Base-by-base conservation (phyloP, 495 filamentous ascomycete species). In the Tuber melanosporum region DNA sequence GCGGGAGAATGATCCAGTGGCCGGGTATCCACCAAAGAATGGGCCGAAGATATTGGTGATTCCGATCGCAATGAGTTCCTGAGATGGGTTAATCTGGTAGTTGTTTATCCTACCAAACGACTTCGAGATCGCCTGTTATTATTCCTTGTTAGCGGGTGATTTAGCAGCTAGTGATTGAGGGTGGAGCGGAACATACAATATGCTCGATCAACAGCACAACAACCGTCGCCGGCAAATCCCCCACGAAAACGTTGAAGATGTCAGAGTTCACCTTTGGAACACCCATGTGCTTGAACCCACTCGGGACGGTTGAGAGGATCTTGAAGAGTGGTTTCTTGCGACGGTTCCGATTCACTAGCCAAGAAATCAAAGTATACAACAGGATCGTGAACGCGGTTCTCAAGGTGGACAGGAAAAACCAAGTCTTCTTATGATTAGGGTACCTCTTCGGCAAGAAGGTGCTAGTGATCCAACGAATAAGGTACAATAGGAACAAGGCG, bases 101-200 rank as follows among this genome's bases (percentile, higher is more conserved):
- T 98, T 98, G 86, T 98, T 98, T 79, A 99, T 88, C 69, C 95
- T 89, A 8, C 95, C 95, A 76, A 99, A 99, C 0, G 95, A 98
- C 85, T 99, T 99, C 47, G 94, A 93, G 77, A 99, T 99, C n/a
- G 96, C 78, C 78, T 80, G 20, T 42, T 10, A 42, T 22, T 4
- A 66, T 36, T 36, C 26, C 15, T 66, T 14, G 57, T 66, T 66
- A 66, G 57, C 26, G 4, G 57, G 57, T 6, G 32, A 26, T 72
- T 6, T 36, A 66, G 14, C 26, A 66, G 17, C 26, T 6, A 36
- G 57, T 22, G 71, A 19, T 46, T 1, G 26, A 32, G 57, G 26
- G 32, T 46, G 62, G 2, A 12, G 1, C 22, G 32, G 32, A 20
- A 39, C 78, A 44, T 45, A 80, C 92, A 79, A 95, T 94, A 83